Conservation (phyloP, 192 early-diverging fungal species). For the Phlyctochytrium arcticum region DNA sequence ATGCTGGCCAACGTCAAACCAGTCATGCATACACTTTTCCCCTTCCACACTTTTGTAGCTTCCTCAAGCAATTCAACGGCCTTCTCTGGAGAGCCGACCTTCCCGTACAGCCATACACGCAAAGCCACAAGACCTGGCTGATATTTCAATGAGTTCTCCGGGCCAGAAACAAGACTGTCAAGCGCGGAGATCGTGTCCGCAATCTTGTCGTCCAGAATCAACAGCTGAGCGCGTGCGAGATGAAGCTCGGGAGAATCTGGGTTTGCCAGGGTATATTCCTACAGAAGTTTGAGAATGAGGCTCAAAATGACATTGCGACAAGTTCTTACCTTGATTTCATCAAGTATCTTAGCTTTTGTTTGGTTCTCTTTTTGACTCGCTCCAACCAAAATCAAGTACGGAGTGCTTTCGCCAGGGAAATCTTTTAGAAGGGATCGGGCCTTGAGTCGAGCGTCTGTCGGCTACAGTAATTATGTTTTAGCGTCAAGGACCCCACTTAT, state of each 20-base stretch:
- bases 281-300: neutral
- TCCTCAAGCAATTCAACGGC: slow-evolving; percentile 54
- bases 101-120: slow-evolving; percentile 67
- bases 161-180: neutral
- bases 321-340: slow-evolving; percentile 43
- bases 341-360: slow-evolving; percentile 44
- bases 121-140: slow-evolving; percentile 65
- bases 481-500: no score
- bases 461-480: no score
- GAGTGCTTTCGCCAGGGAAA: slow-evolving; percentile 60
- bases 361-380: slow-evolving; percentile 53
- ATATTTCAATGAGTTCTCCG: slow-evolving; percentile 35
- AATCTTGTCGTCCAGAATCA: slow-evolving; percentile 46
- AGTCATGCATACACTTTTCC: slow-evolving; percentile 26
- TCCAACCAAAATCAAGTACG: slow-evolving; percentile 57
- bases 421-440: slow-evolving; percentile 46
- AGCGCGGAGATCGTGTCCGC: slow-evolving; percentile 42
- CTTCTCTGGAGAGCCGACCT: slow-evolving; percentile 55
- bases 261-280: neutral
- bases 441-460: slow-evolving; percentile 48
- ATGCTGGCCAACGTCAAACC: neutral
- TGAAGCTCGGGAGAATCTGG: slow-evolving; percentile 29
- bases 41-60: slow-evolving; percentile 55
- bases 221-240: slow-evolving; percentile 62
- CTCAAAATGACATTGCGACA: neutral